Percentiles rank a stretch among this genome's conserved stretches.
Evolutionary conservation across 805 yeast species (phyloP).

Genomic region (Saccharomyces paradoxus): DNA sequence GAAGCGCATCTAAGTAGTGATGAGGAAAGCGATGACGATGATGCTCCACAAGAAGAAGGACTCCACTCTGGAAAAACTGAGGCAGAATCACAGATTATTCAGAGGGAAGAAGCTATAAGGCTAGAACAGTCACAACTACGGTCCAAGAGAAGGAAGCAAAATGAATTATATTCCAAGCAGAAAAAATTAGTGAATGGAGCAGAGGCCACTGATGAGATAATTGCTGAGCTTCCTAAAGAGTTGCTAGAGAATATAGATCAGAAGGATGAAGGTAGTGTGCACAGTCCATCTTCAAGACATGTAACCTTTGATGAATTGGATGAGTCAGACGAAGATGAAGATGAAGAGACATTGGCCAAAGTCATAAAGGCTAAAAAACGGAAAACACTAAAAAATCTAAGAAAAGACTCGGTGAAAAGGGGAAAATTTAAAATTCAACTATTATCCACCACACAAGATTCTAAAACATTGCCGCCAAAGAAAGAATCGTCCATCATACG

Average conservation of each 20-base stretch:
- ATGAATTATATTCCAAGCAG: slow-evolving; percentile 25
- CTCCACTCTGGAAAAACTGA: slow-evolving; percentile 21
- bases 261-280: slow-evolving; percentile 11
- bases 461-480: slow-evolving; percentile 25
- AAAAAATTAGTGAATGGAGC: slow-evolving; percentile 5
- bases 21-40: slow-evolving; percentile 32
- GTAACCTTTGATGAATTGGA: slow-evolving; percentile 30
- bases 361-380: slow-evolving; percentile 22
- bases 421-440: slow-evolving; percentile 39
- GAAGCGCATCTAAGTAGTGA: slow-evolving; percentile 14
- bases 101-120: slow-evolving; percentile 21
- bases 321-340: slow-evolving; percentile 10
- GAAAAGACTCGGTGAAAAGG: slow-evolving; percentile 25
- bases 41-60: slow-evolving; percentile 46
- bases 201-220: slow-evolving; percentile 17
- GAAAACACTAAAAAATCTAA: slow-evolving; percentile 29
- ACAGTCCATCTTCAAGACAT: slow-evolving; percentile 18
- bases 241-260: slow-evolving; percentile 30
- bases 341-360: slow-evolving; percentile 10
- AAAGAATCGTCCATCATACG: slow-evolving; percentile 19
- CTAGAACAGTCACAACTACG: slow-evolving; percentile 22
- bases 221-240: slow-evolving; percentile 35
- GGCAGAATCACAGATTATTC: slow-evolving; percentile 20
- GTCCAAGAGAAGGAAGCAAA: slow-evolving; percentile 30
- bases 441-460: slow-evolving; percentile 12